Evolutionary conservation across 305 asterid genomes (phyloP), one percentile per base, ranked within the genome.

Genomic region (Solanum hybrid): DNA sequence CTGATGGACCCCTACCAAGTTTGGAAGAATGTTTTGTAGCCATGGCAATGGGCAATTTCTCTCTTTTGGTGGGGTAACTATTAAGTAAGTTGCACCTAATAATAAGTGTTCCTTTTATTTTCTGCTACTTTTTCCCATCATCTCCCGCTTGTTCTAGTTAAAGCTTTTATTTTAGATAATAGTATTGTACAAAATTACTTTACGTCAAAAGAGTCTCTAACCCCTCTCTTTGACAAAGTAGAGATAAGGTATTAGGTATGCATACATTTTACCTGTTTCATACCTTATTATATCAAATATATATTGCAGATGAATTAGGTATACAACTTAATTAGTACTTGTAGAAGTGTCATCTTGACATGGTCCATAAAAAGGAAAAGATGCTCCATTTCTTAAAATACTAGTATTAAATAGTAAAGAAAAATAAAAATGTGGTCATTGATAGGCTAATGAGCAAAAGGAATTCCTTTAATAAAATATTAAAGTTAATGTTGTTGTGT

Each of bases 1-100:
- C 89, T 38, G 10, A 88, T 92, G 92, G 92, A 85, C 92, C 92
- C 93, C 90, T 80, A 73, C 90, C 66, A 66, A 90, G 69, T 91
- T 40, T 86, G 90, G 71, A 56, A 34, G 73, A 66, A 34, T 40
- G 86, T 88, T 31, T 38, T 86, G 81, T n/a, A 24, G 40, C 80
- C 64, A 64, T 76, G 27, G 86, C 90, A 20, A 40, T 88, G 89
- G 80, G 34, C 22, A n/a, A 78, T 88, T 86, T 66, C 88, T 80
- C 51, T 26, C 24, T 8, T 40, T 35, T 37, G 40, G 86, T 89
- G 84, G 88, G 82, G 17, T 82, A 29, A 20, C 71, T 60, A 60
- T 20, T 69, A 69, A 16, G 1, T 75, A 20, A 73, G n/a, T 73
- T 36, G 75, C 26, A 31, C 72, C 40, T 66, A 81, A 81, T 81